Conservation (phyloP, 495 filamentous ascomycete species). For the Peziza echinospora region DNA sequence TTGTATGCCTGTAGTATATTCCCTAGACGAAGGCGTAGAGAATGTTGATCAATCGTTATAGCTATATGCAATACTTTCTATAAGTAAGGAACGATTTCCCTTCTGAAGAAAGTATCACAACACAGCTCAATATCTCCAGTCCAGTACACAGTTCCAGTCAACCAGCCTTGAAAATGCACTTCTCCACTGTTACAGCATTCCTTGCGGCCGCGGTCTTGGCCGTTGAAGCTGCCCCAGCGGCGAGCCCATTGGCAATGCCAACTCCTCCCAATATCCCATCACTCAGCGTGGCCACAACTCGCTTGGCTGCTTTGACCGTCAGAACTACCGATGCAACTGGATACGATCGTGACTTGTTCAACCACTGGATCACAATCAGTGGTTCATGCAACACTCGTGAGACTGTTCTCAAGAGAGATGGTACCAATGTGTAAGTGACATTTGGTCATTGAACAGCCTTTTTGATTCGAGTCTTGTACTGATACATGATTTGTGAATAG, state of each 20-base stretch:
- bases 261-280: constrained; percentile 38
- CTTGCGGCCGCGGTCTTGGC: constrained; percentile 13
- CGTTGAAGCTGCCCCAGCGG: constrained; percentile 11
- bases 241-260: constrained; percentile 18
- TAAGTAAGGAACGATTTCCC: no score
- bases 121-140: no score
- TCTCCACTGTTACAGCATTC: no score
- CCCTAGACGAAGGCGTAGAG: no score
- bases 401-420: constrained; percentile 46
- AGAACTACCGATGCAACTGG: constrained; percentile 29
- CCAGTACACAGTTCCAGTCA: no score
- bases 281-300: constrained; percentile 27
- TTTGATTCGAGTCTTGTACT: not conserved
- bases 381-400: constrained; percentile 43
- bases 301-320: constrained; percentile 34
- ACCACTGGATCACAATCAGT: constrained; percentile 40
- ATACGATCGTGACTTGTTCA: constrained; percentile 43
- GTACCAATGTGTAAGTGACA: constrained; percentile 26
- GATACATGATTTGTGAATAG: constrained; percentile 6
- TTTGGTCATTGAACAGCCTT: not conserved
- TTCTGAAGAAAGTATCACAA: no score
- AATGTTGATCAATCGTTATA: no score
- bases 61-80: no score
- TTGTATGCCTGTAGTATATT: no score
- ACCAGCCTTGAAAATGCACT: no score